Percentiles rank a stretch among this genome's conserved stretches.
Evolutionary conservation across 176 grass and related monocot species (phyloP).

Genomic region (Aegilops tauschii): DNA sequence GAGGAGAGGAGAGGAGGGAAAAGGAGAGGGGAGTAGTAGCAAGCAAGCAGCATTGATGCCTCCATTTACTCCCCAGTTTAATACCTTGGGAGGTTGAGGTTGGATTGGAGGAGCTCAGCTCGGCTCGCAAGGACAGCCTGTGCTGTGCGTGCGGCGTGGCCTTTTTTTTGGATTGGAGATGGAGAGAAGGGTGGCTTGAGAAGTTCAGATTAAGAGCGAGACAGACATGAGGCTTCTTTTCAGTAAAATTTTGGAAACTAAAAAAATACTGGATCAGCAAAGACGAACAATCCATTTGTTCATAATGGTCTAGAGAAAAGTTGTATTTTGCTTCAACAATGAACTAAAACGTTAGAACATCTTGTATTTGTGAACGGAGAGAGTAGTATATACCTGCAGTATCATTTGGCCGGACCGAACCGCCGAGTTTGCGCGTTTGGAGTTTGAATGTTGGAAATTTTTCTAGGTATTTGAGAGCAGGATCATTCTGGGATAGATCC

Average conservation of each 20-base stretch:
- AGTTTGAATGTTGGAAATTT: neutral
- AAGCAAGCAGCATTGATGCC: constrained; percentile 54
- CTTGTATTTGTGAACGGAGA: too few relatives aligned
- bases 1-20: neutral
- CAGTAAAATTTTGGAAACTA: neutral
- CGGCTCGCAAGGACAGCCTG: constrained; percentile 31
- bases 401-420: neutral
- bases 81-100: constrained; percentile 41
- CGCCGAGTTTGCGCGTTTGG: neutral
- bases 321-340: neutral
- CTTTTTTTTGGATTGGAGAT: neutral
- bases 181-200: neutral
- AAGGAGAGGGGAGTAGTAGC: neutral
- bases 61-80: constrained; percentile 44
- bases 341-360: too few relatives aligned
- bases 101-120: constrained; percentile 12
- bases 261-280: neutral
- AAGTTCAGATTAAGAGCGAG: neutral
- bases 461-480: neutral
- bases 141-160: constrained; percentile 26
- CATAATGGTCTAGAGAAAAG: neutral
- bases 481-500: neutral
- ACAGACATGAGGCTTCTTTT: neutral
- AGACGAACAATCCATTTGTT: neutral
- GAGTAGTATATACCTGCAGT: neutral